Conservation (phyloP, 768 basidiomycete genomes). For the Psilocybe cyanescens region DNA sequence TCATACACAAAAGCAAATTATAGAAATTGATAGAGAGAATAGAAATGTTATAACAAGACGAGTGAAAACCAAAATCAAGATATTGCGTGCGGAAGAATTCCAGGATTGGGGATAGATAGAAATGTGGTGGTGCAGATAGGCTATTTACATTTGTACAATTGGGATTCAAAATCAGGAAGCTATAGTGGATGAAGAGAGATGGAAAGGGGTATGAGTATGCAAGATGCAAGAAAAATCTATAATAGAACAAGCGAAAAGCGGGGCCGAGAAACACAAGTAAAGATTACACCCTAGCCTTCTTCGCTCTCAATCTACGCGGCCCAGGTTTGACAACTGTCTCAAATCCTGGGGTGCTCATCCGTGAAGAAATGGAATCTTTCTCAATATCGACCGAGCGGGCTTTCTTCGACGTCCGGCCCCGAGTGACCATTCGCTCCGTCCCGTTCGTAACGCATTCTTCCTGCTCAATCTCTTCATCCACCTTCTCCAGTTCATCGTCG, state of each 20-base stretch:
- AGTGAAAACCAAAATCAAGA: neutral
- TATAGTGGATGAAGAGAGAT: neutral
- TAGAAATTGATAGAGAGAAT: neutral
- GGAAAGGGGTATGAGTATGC: slow-evolving; percentile 2
- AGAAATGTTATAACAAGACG: neutral
- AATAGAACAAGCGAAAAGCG: neutral
- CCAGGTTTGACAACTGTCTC: slow-evolving; percentile 12
- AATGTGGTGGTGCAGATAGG: slow-evolving; percentile 1
- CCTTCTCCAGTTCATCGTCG: slow-evolving; percentile 17
- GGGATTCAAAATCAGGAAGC: neutral
- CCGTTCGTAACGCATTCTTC: neutral
- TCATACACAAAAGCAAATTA: neutral
- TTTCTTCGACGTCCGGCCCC: slow-evolving; percentile 33
- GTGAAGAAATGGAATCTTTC: slow-evolving; percentile 10
- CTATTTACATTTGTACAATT: slow-evolving; percentile 9
- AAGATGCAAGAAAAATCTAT: slow-evolving; percentile 10
- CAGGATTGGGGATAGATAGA: neutral
- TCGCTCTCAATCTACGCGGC: slow-evolving; percentile 19
- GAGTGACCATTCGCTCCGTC: slow-evolving; percentile 40
- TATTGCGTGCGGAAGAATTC: neutral
- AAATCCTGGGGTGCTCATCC: slow-evolving; percentile 15
- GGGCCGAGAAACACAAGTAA: neutral
- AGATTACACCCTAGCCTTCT: slow-evolving; percentile 20
- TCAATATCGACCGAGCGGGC: slow-evolving; percentile 10
- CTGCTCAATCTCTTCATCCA: slow-evolving; percentile 4